Conservation (phyloP, 2,329 filamentous ascomycete species). For the Claviceps lovelessii region DNA sequence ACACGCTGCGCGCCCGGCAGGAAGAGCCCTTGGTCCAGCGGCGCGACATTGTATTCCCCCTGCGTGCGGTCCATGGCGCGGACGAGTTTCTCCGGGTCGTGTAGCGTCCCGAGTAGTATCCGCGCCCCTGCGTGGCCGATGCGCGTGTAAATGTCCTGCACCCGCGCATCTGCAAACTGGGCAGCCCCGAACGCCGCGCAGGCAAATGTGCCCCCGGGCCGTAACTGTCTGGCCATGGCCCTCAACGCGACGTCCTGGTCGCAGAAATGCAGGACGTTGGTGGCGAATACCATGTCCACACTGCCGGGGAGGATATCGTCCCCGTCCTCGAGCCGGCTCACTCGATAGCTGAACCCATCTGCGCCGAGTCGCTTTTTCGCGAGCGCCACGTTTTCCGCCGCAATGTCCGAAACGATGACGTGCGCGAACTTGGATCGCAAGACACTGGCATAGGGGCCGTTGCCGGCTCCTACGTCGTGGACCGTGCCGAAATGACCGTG, state of each 20-base stretch:
- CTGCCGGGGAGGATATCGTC: conserved; percentile 6
- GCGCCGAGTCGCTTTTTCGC: conserved; percentile 6
- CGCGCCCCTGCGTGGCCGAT: background rate
- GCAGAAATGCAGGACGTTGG: conserved; percentile 8
- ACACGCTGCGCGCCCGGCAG: background rate
- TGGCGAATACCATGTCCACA: conserved; percentile 8
- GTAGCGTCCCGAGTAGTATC: background rate
- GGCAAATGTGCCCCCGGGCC: conserved; percentile 9
- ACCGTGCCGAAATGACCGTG: conserved; percentile 6
- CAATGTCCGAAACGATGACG: conserved; percentile 14
- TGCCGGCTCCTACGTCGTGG: conserved; percentile 14
- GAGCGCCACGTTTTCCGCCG: conserved; percentile 8
- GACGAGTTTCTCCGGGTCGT: background rate
- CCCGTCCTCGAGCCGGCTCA: conserved; percentile 8
- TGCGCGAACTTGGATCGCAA: conserved; percentile 9
- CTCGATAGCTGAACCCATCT: conserved; percentile 8
- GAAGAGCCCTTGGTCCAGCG: background rate
- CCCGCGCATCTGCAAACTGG: background rate
- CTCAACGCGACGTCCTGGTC: conserved; percentile 8
- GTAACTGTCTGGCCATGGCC: conserved; percentile 7
- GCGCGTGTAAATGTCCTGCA: conserved; percentile 2
- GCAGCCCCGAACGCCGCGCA: background rate
- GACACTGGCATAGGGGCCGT: conserved; percentile 8
- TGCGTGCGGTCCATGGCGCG: background rate
- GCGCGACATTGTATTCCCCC: background rate